Conservation (phyloP, 306 rosid genomes). For the Quercus dentata region DNA sequence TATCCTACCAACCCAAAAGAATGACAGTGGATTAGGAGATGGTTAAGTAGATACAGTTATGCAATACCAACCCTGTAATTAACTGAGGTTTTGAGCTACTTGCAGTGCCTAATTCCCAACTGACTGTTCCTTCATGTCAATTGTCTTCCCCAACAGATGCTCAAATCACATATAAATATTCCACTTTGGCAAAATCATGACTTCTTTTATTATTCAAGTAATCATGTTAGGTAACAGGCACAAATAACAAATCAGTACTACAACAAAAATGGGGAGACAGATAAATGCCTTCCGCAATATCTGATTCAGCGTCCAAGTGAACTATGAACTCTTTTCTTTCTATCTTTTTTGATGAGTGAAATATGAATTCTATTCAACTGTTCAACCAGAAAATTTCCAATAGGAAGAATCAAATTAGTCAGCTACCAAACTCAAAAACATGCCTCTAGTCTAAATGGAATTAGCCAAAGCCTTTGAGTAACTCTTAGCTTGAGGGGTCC, state of each 20-base stretch:
- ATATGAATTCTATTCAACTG: not conserved
- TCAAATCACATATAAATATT: conserved; percentile 27
- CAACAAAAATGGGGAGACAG: not conserved
- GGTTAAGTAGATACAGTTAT: conserved; percentile 39
- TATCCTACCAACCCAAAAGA: conserved; percentile 45
- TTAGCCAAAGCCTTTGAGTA: too few species aligned
- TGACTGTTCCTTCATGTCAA: conserved; percentile 50
- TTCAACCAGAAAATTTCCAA: not conserved
- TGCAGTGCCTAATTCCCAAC: conserved; percentile 49
- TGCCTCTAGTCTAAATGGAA: conserved; percentile 6
- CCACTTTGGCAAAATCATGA: not conserved
- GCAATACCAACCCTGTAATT: conserved; percentile 37
- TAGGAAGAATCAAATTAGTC: not conserved
- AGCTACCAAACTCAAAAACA: conserved; percentile 9
- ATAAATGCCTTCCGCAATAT: not conserved
- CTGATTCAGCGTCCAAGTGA: not conserved
- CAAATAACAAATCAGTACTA: not conserved
- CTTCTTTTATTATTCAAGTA: not conserved
- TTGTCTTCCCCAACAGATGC: conserved; percentile 53
- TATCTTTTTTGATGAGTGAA: not conserved
- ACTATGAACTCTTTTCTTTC: not conserved
- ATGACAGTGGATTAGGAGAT: conserved; percentile 59
- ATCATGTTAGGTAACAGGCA: not conserved
- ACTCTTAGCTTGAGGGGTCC: too few species aligned
- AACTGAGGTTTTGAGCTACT: conserved; percentile 16